These are phyloP conservation scores for Ministeria vibrans DNA, from an alignment of 78 protist species.

Conservation along the genomic window DNA sequence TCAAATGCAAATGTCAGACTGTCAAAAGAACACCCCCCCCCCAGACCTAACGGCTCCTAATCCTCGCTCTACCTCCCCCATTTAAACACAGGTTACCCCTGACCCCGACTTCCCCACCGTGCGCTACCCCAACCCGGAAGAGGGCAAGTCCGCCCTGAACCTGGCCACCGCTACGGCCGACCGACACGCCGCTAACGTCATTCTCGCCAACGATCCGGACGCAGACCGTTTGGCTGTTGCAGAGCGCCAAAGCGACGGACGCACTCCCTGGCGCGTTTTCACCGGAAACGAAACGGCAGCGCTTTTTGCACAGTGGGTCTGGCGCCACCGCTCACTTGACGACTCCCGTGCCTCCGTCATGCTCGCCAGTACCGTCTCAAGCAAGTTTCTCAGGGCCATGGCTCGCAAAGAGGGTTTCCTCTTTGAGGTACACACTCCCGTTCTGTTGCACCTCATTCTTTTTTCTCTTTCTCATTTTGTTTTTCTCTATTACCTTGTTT, in stretches of 20 bases:
- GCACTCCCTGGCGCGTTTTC: constrained; percentile 70
- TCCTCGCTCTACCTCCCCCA: too few relatives aligned
- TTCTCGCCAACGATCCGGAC: constrained; percentile 97
- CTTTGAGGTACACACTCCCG: constrained; percentile 18
- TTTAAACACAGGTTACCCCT: constrained; percentile 73
- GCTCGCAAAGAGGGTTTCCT: constrained; percentile 74
- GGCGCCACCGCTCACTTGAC: constrained; percentile 7
- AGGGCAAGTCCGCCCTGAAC: constrained; percentile 75
- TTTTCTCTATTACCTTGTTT: not conserved
- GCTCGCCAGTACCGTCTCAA: constrained; percentile 86
- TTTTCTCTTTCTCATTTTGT: not conserved
- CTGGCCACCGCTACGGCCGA: constrained; percentile 79
- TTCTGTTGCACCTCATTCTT: not conserved
- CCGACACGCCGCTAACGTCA: constrained; percentile 24
- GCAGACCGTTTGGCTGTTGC: constrained; percentile 16
- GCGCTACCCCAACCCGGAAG: constrained; percentile 97
- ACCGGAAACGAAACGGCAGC: constrained; percentile 95
- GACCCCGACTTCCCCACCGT: constrained; percentile 97
- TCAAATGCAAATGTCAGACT: too few relatives aligned
- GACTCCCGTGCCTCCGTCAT: constrained; percentile 17
- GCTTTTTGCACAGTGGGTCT: constrained; percentile 84
- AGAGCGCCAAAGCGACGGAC: not conserved
- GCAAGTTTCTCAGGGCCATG: constrained; percentile 68
- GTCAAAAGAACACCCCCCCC: too few relatives aligned
- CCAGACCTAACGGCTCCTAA: too few relatives aligned